Evolutionary conservation across 1,284 basidiomycete genomes (phyloP).

Genomic region (Ustilago tritici): DNA sequence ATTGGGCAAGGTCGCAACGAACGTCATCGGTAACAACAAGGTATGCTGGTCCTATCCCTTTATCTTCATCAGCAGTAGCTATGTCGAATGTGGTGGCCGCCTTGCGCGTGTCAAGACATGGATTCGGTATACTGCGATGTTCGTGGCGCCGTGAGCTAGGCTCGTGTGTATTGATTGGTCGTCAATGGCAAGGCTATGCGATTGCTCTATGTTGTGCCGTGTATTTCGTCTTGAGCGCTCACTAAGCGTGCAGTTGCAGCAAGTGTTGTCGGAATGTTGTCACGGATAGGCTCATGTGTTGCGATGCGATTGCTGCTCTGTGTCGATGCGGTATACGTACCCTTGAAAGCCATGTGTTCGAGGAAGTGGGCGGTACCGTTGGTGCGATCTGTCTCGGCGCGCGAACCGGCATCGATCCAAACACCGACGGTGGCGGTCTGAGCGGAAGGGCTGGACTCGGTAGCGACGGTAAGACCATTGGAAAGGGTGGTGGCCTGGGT

Average conservation of each 20-base stretch:
- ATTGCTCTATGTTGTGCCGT: not conserved
- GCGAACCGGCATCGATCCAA: conserved; percentile 98
- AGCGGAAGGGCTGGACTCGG: conserved; percentile 89
- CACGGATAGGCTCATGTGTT: conserved; percentile 6
- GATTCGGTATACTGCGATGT: not conserved
- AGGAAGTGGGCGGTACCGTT: conserved; percentile 99
- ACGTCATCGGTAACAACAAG: not conserved
- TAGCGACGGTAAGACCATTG: conserved; percentile 70
- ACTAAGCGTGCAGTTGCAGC: not conserved
- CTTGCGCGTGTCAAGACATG: no score
- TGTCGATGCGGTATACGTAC: conserved; percentile 50
- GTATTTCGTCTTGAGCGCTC: not conserved
- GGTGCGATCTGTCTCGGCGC: conserved; percentile 92
- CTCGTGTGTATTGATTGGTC: not conserved
- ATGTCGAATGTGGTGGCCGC: no score
- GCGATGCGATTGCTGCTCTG: not conserved
- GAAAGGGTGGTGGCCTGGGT: conserved; percentile 65
- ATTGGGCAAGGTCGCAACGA: not conserved
- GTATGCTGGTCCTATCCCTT: not conserved
- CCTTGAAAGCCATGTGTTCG: conserved; percentile 86
- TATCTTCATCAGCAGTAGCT: no score
- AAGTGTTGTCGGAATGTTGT: not conserved
- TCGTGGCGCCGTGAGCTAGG: not conserved
- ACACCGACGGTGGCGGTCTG: conserved; percentile 98
- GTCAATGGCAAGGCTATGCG: not conserved